phyloP scores from a whole-genome alignment of 2,329 filamentous ascomycete species.

The Alternaria postmessia region DNA sequence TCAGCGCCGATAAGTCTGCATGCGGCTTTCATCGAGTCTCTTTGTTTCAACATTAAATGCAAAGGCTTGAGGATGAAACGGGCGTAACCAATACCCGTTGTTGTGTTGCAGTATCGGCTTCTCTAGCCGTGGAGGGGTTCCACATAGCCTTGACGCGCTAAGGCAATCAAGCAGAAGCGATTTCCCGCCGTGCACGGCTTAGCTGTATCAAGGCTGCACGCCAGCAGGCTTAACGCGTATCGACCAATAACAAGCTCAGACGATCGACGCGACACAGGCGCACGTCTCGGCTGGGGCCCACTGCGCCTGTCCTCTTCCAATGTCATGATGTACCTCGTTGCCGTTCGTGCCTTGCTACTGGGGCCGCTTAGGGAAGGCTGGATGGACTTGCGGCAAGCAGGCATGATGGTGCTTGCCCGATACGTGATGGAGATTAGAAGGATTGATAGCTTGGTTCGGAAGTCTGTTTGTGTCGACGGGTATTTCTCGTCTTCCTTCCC shows the following conservation, averaged over 20 bases:
- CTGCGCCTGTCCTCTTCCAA: conserved; percentile 1
- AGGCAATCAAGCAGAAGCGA: not conserved
- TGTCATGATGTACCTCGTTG: conserved; percentile 7
- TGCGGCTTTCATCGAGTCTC: not conserved
- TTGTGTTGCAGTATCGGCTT: not conserved
- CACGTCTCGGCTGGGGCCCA: conserved; percentile 1
- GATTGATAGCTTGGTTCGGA: conserved; percentile 2
- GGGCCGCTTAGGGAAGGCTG: conserved; percentile 2
- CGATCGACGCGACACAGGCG: conserved; percentile 1
- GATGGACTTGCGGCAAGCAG: not conserved
- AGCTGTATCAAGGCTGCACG: conserved; percentile 13
- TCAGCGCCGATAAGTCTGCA: not conserved
- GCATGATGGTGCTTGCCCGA: not conserved
- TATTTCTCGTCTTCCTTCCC: not conserved
- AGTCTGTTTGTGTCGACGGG: not conserved
- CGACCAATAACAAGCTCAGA: conserved; percentile 5
- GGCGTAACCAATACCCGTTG: not conserved
- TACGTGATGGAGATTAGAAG: conserved; percentile 6
- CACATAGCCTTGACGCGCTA: not conserved
- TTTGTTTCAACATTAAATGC: not conserved
- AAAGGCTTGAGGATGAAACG: not conserved
- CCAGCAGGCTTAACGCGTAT: conserved; percentile 4
- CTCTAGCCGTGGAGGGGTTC: not conserved
- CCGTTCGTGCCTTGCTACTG: conserved; percentile 9
- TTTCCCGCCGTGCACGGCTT: conserved; percentile 7